phyloP scores from a whole-genome alignment of 495 filamentous ascomycete species.

The Penicillium alfredii region DNA sequence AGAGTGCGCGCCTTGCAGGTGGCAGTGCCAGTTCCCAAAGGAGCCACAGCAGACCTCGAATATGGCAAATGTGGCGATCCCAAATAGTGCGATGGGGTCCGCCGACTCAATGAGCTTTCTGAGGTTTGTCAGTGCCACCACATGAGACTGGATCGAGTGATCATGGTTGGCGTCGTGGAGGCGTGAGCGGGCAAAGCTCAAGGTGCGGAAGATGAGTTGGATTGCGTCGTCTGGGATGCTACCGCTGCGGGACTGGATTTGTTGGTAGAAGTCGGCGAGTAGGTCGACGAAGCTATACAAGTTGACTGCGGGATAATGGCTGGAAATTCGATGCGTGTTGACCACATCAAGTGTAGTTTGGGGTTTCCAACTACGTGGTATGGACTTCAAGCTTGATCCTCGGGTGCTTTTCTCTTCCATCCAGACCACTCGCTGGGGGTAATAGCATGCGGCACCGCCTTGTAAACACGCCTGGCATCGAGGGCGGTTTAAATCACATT shows the following conservation, averaged over 20 bases:
- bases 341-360: too few species aligned
- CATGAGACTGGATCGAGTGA: conserved; percentile 25
- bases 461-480: conserved; percentile 25
- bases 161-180: conserved; percentile 17
- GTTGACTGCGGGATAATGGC: too few species aligned
- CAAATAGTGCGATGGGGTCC: conserved; percentile 29
- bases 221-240: conserved; percentile 22
- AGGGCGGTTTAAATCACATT: conserved; percentile 32
- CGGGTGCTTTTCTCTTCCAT: conserved; percentile 20
- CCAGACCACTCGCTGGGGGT: conserved; percentile 32
- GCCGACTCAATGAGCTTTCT: conserved; percentile 26
- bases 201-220: conserved; percentile 22
- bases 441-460: conserved; percentile 18
- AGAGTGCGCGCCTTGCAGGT: conserved; percentile 30
- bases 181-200: conserved; percentile 20
- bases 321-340: too few species aligned
- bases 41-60: conserved; percentile 31
- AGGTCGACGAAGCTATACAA: conserved; percentile 32
- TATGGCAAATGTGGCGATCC: conserved; percentile 31
- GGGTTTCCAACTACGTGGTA: too few species aligned
- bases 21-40: conserved; percentile 30
- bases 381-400: too few species aligned
- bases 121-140: conserved; percentile 23
- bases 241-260: conserved; percentile 21
- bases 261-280: conserved; percentile 25